Evolutionary conservation across 441 rosid genomes (phyloP).

Genomic region (Syzygium syzygioides): DNA sequence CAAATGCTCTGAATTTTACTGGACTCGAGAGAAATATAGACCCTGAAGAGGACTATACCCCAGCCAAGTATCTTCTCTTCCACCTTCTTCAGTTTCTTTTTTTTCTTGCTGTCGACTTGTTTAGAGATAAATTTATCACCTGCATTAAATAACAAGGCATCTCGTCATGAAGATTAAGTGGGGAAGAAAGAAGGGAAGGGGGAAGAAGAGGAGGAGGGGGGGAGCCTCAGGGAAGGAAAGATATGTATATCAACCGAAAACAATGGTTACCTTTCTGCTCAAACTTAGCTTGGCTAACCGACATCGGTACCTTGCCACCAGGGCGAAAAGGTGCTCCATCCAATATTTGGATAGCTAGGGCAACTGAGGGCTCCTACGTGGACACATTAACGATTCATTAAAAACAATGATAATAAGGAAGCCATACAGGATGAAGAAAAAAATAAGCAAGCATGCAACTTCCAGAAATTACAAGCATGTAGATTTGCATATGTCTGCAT

Average conservation of each 20-base stretch:
- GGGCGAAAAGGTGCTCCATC: constrained; percentile 92
- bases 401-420: not conserved
- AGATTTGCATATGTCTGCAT: not conserved
- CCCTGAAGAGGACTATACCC: constrained; percentile 44
- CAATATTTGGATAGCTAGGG: constrained; percentile 79
- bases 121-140: constrained; percentile 82
- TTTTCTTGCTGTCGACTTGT: constrained; percentile 78
- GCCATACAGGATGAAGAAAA: not conserved
- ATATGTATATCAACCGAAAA: not conserved
- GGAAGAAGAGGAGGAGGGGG: not conserved
- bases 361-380: constrained; percentile 89
- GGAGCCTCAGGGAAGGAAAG: not conserved
- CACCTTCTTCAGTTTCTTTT: constrained; percentile 84
- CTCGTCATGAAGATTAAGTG: not conserved
- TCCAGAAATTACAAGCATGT: not conserved
- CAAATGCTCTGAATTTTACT: not conserved
- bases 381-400: not conserved
- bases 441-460: constrained; percentile 2
- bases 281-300: constrained; percentile 77
- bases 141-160: constrained; percentile 17
- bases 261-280: constrained; percentile 77
- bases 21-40: not conserved
- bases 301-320: constrained; percentile 66
- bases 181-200: not conserved
- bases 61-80: constrained; percentile 95